These are phyloP conservation scores for Haplosporangium sp. DNA, from an alignment of 371 early-diverging fungal genomes.

Conservation along the genomic window DNA sequence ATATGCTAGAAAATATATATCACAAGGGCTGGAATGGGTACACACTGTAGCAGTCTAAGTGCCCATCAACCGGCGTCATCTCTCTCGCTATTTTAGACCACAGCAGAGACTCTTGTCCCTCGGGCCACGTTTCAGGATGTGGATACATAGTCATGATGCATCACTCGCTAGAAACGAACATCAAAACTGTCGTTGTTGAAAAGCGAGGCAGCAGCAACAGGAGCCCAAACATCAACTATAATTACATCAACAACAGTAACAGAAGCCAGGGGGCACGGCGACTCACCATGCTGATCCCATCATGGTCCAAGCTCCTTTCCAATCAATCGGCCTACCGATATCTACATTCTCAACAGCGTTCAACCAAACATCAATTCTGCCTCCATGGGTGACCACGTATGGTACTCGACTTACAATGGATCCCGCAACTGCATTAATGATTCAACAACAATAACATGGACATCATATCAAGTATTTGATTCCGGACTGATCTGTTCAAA, in stretches of 20 bases:
- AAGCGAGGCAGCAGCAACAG: background rate
- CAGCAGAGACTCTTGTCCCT: conserved; percentile 15
- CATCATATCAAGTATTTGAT: conserved; percentile 40
- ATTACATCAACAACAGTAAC: conserved; percentile 7
- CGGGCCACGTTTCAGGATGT: conserved; percentile 40
- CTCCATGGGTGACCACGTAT: conserved; percentile 25
- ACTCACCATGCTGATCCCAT: background rate
- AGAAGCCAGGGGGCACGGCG: background rate
- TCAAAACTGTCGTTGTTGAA: too few species aligned
- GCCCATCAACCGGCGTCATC: background rate
- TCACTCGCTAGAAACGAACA: background rate
- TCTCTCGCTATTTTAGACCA: background rate
- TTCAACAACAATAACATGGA: conserved; percentile 17
- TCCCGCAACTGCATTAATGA: conserved; percentile 17
- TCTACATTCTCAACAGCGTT: background rate
- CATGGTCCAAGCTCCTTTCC: conserved; percentile 22
- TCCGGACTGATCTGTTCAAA: conserved; percentile 31
- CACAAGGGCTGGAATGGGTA: background rate
- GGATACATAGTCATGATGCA: conserved; percentile 52
- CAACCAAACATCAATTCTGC: conserved; percentile 1
- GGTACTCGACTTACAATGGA: conserved; percentile 41
- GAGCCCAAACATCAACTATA: background rate
- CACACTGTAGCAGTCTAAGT: background rate
- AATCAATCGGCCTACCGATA: background rate
- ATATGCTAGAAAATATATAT: too few species aligned